Base-by-base conservation (phyloP, 257 asterid genomes). In the Ballota nigra region DNA sequence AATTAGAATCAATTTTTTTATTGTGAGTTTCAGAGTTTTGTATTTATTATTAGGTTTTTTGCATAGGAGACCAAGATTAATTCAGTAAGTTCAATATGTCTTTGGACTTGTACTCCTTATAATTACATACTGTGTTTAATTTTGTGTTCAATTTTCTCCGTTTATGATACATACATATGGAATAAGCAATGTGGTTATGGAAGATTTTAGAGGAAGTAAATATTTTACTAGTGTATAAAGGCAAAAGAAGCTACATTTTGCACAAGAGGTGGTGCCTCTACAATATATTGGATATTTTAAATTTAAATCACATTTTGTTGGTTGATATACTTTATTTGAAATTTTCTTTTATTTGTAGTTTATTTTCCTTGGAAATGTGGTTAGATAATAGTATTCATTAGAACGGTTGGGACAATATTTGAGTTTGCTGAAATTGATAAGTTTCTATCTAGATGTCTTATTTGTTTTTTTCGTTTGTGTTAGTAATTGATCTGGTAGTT, bases 251-350 rank as follows among this genome's bases (percentile, higher is more conserved):
- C 34, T 63, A 11, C 41, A 66, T 34, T 24, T 28, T 23, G n/a
- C 43, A 66, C 43, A 41, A n/a, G n/a, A n/a, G n/a, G n/a, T n/a
- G n/a, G 58, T 29, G 15, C 11, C 36, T 31, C 36, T 7, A 31
- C 6, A 31, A 31, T 31, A 31, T 31, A 3, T 31, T 31, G 36
- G 36, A 3, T 23, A 20, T 56, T 22, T 3, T 12, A 31, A 8
- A n/a, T 0, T 2, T 19, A 10, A 51, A 15, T 85, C 82, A 91
- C 86, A 91, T 84, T 81, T 86, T 88, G 86, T 92, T 88, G 56
- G 80, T 75, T n/a, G n/a, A n/a, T n/a, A n/a, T n/a, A n/a, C n/a
- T n/a, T n/a, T n/a, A n/a, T n/a, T n/a, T n/a, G n/a, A n/a, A n/a
- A n/a, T n/a, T n/a, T n/a, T n/a, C n/a, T n/a, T n/a, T n/a, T n/a